A percentile compares a stretch with the other conserved stretches of the same genome.
These are phyloP conservation scores for Pluteus cervinus DNA, from an alignment of 768 basidiomycete genomes.

Conservation along the genomic window DNA sequence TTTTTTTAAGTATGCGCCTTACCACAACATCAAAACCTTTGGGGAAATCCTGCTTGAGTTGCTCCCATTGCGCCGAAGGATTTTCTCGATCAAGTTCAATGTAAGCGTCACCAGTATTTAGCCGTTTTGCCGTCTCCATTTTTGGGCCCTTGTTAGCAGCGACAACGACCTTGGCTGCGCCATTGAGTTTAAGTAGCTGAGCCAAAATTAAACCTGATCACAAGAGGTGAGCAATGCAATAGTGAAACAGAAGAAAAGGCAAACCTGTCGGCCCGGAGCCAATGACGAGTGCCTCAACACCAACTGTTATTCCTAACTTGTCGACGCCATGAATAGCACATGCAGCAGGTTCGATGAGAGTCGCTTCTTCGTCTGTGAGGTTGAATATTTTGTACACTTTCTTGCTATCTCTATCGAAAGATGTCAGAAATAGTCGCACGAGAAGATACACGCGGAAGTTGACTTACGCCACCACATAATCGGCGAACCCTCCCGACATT, in stretches of 20 bases:
- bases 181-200: conserved; percentile 83
- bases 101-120: conserved; percentile 80
- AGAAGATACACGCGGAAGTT: conserved; percentile 1
- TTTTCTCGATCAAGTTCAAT: conserved; percentile 75
- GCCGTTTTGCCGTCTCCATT: conserved; percentile 77
- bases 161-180: conserved; percentile 73
- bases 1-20: too few relatives aligned
- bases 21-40: conserved; percentile 88
- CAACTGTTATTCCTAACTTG: conserved; percentile 77
- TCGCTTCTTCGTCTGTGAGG: conserved; percentile 81
- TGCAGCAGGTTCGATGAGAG: conserved; percentile 83
- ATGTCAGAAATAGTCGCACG: neutral
- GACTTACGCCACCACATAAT: conserved; percentile 78
- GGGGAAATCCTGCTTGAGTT: conserved; percentile 75
- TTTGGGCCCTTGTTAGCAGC: conserved; percentile 90
- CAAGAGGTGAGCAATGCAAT: neutral
- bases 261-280: conserved; percentile 83
- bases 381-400: conserved; percentile 88
- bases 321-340: conserved; percentile 92
- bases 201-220: conserved; percentile 71
- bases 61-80: conserved; percentile 73
- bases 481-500: conserved; percentile 81
- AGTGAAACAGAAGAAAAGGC: neutral
- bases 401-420: conserved; percentile 34
- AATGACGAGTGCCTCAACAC: conserved; percentile 76